phyloP scores from a whole-genome alignment of 345 rosid species.

The Abelmoschus esculentus region DNA sequence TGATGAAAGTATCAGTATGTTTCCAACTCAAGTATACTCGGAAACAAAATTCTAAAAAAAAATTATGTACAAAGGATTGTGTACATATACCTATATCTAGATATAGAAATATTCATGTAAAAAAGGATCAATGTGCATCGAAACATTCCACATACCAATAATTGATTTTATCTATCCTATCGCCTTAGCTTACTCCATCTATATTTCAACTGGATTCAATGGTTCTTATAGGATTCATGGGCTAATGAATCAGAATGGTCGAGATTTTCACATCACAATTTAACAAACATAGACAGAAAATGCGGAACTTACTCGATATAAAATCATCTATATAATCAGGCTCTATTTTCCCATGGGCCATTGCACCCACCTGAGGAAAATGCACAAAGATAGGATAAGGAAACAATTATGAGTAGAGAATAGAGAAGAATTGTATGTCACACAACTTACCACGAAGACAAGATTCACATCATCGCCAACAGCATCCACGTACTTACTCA shows the following conservation, averaged over 20 bases:
- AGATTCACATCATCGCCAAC: slow-evolving; percentile 45
- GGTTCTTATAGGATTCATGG: not conserved
- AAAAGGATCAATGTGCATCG: too few species aligned
- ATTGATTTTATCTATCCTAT: not conserved
- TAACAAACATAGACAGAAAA: not conserved
- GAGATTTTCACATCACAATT: not conserved
- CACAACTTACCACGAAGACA: slow-evolving; percentile 75
- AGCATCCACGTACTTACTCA: slow-evolving; percentile 50
- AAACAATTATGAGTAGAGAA: not conserved
- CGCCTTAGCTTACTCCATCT: not conserved
- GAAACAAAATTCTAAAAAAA: too few species aligned
- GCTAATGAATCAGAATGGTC: not conserved
- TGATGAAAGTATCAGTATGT: not conserved
- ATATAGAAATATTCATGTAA: too few species aligned
- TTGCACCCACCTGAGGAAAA: slow-evolving; percentile 65
- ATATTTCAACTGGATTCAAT: not conserved
- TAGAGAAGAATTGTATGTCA: not conserved
- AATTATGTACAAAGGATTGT: too few species aligned
- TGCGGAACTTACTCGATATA: slow-evolving; percentile 43
- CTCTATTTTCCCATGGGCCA: slow-evolving; percentile 80
- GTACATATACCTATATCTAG: too few species aligned
- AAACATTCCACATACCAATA: too few species aligned
- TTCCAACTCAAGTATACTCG: too few species aligned
- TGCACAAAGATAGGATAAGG: not conserved
- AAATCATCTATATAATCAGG: slow-evolving; percentile 52